Conservation (phyloP, 306 rosid genomes). For the Prunus mongolica region DNA sequence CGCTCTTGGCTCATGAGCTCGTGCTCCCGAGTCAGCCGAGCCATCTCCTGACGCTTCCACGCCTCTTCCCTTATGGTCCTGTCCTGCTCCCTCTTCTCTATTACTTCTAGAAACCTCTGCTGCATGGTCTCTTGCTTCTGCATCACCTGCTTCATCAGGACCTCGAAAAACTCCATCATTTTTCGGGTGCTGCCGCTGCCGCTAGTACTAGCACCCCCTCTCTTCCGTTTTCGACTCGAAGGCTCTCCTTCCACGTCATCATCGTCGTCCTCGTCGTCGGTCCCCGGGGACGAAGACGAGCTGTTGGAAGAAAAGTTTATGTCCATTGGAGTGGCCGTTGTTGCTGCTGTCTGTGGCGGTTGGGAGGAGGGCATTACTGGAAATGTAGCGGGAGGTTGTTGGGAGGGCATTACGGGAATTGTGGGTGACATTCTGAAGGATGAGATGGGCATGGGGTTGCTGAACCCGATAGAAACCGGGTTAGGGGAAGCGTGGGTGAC, state of each 20-base stretch:
- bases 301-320: conserved; percentile 38
- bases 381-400: conserved; percentile 6
- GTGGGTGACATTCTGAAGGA: conserved; percentile 12
- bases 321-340: not conserved
- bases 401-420: not conserved
- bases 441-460: conserved; percentile 40
- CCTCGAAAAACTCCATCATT: conserved; percentile 48
- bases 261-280: conserved; percentile 23
- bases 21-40: conserved; percentile 31
- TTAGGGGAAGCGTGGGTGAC: not conserved
- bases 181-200: conserved; percentile 11
- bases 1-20: conserved; percentile 40
- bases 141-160: conserved; percentile 44
- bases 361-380: conserved; percentile 8
- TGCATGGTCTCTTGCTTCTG: conserved; percentile 48
- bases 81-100: conserved; percentile 44
- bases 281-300: conserved; percentile 32
- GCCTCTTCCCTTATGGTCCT: conserved; percentile 44
- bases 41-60: conserved; percentile 46
- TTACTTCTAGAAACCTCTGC: conserved; percentile 40
- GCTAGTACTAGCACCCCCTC: conserved; percentile 4
- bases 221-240: conserved; percentile 32
- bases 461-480: conserved; percentile 2
- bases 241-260: conserved; percentile 26
- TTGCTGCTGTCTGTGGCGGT: not conserved